Conservation (phyloP, 306 rosid species). For the Herpetospermum pedunculosum region DNA sequence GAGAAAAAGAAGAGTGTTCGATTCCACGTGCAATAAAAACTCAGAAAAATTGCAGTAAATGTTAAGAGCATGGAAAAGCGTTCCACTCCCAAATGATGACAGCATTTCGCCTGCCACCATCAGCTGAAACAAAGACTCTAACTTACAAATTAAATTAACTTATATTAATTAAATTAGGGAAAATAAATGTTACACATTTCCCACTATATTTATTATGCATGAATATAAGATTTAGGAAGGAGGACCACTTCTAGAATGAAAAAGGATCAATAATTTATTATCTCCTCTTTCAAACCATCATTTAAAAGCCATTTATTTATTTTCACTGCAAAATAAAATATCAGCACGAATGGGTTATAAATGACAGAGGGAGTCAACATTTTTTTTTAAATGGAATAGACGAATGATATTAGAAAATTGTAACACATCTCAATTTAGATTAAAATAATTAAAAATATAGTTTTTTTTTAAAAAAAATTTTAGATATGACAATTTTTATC, state of each 20-base stretch:
- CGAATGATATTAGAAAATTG: too few relatives aligned
- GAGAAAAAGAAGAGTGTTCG: background rate
- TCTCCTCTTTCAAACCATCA: background rate
- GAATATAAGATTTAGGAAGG: background rate
- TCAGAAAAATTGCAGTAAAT: background rate
- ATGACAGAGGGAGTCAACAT: too few relatives aligned
- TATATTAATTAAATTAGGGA: background rate
- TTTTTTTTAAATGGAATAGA: too few relatives aligned
- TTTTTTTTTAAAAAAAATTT: too few relatives aligned
- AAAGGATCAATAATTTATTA: background rate
- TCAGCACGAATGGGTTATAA: background rate
- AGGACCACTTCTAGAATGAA: background rate
- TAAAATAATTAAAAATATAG: too few relatives aligned
- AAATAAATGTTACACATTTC: background rate
- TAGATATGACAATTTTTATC: too few relatives aligned
- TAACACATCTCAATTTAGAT: too few relatives aligned
- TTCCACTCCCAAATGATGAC: background rate
- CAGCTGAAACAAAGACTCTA: too few relatives aligned
- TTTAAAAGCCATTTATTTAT: too few relatives aligned
- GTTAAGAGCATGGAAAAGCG: background rate
- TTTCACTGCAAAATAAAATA: background rate
- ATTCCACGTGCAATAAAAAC: background rate
- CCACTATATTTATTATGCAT: background rate
- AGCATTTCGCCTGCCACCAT: background rate
- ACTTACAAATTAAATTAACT: too few relatives aligned